Percentiles rank a stretch among this genome's conserved stretches.
phyloP scores from a whole-genome alignment of 2,329 filamentous ascomycete genomes.

The Stagonosporopsis rhizophila region DNA sequence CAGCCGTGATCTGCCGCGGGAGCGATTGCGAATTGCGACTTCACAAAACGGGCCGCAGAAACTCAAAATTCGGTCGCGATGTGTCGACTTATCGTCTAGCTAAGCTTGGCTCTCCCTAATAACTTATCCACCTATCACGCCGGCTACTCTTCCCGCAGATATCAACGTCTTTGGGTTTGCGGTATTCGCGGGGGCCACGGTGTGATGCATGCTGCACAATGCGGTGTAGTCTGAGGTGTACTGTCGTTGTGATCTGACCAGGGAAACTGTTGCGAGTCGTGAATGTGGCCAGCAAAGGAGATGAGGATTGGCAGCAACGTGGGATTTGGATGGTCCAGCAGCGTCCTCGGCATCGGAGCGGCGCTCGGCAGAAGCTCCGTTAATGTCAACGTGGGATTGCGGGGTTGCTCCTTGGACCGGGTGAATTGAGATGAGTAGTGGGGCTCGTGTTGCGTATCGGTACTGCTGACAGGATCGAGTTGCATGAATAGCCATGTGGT shows the following conservation, averaged over 20 bases:
- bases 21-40: slow-evolving; percentile 15
- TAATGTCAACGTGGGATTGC: slow-evolving; percentile 10
- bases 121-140: neutral
- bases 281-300: neutral
- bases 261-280: neutral
- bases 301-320: slow-evolving; percentile 8
- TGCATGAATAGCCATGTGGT: neutral
- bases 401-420: slow-evolving; percentile 9
- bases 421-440: slow-evolving; percentile 12
- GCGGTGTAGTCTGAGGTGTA: neutral
- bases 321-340: slow-evolving; percentile 13
- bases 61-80: slow-evolving; percentile 15
- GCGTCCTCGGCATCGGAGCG: slow-evolving; percentile 11
- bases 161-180: slow-evolving; percentile 9
- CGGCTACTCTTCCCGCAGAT: slow-evolving; percentile 12
- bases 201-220: slow-evolving; percentile 7
- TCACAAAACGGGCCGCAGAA: slow-evolving; percentile 7
- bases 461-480: neutral
- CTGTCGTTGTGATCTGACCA: neutral
- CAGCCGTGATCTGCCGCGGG: slow-evolving; percentile 5
- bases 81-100: slow-evolving; percentile 16
- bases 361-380: slow-evolving; percentile 13
- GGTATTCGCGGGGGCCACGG: slow-evolving; percentile 17
- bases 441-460: slow-evolving; percentile 12
- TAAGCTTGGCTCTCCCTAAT: slow-evolving; percentile 5